Evolutionary conservation across 306 rosid species (phyloP), one percentile per base, ranked within the genome.

Genomic region (Glycine soja): DNA sequence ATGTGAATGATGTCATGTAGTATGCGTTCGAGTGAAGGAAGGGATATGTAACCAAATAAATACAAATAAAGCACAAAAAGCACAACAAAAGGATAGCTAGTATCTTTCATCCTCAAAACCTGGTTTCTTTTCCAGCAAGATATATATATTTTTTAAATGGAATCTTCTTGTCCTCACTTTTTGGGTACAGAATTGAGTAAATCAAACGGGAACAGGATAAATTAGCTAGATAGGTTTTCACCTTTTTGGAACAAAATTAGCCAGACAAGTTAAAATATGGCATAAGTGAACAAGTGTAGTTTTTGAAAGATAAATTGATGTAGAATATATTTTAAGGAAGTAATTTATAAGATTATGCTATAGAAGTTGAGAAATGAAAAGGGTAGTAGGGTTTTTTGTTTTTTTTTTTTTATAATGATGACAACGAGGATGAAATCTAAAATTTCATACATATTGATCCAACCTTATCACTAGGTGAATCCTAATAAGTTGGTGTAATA

Each of bases 131-230:
- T 75, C 24, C 30, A 24, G 30, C 59, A 45, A 59, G 46, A 59
- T 59, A 19, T 7, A n/a, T n/a, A n/a, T n/a, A n/a, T n/a, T n/a
- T 42, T 19, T 7, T 43, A 13, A 59, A 45, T 61, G 80, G 70
- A 75, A 43, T 75, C 80, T 75, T 75, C 46, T 59, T 75, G 80
- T 75, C 70, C 58, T 14, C 57, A 45, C 80, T 75, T 75, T 75
- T 75, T 75, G 46, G 67, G 68, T 12, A 47, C 80, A 75, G 3
- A 32, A 75, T 13, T 75, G 3, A 14, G 1, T 62, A 40, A 73
- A 56, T 54, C 10, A 16, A 73, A 10, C 38, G 15, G 15, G 15
- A 73, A 72, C 36, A 36, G 15, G 51, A 15, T 36, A 72, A 52
- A 52, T n/a, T 34, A 52, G 64, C 77, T 13, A 4, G n/a, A 32